phyloP scores from a whole-genome alignment of 805 yeast species.

The Lipomyces oligophaga region DNA sequence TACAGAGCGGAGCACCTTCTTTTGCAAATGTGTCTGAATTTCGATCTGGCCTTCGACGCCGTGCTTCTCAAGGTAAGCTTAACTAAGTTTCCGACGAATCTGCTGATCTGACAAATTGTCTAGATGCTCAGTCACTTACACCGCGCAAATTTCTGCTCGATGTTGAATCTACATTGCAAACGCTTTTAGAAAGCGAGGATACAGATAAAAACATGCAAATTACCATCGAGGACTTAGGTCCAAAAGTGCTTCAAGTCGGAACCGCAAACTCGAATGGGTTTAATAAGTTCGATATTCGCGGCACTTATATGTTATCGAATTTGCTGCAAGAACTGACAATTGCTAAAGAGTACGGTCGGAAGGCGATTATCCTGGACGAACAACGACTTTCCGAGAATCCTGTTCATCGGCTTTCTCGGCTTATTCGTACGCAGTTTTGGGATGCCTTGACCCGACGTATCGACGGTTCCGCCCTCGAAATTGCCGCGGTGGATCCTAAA shows the following conservation, averaged over 20 bases:
- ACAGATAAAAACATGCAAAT: conserved; percentile 82
- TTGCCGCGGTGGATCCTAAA: conserved; percentile 76
- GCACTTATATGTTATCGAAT: conserved; percentile 86
- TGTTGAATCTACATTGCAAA: conserved; percentile 66
- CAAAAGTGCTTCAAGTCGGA: conserved; percentile 73
- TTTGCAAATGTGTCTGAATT: not conserved
- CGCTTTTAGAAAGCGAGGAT: conserved; percentile 71
- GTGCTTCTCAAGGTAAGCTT: conserved; percentile 28
- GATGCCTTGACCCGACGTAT: conserved; percentile 66
- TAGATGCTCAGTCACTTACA: conserved; percentile 30
- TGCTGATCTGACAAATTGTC: conserved; percentile 6
- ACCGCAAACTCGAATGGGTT: conserved; percentile 83
- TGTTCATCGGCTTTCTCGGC: conserved; percentile 66
- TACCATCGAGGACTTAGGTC: conserved; percentile 80
- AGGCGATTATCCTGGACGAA: conserved; percentile 75
- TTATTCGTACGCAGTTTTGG: conserved; percentile 80
- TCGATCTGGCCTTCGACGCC: conserved; percentile 15
- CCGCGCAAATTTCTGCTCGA: conserved; percentile 64
- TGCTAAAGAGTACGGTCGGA: conserved; percentile 76
- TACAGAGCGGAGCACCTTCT: too few species aligned
- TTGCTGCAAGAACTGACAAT: conserved; percentile 82
- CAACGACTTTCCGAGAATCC: conserved; percentile 83
- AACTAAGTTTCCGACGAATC: not conserved
- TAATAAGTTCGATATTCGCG: conserved; percentile 67
- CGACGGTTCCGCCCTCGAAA: conserved; percentile 56